Evolutionary conservation across 805 yeast genomes (phyloP).

Genomic region (Myxozyma melibiosi): DNA sequence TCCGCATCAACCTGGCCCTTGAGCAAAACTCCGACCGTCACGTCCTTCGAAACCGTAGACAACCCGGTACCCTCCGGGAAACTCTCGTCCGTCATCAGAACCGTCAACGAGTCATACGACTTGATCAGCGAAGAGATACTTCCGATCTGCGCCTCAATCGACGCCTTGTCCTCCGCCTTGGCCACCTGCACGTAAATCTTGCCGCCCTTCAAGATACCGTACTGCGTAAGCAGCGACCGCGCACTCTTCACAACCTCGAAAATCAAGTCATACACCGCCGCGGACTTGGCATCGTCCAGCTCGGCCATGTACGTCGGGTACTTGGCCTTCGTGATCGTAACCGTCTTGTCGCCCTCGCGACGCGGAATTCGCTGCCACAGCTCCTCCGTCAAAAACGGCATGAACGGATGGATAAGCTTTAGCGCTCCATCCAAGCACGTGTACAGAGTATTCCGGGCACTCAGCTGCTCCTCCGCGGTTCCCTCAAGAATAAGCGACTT

Average conservation of each 20-base stretch:
- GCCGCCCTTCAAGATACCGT: slow-evolving; percentile 84
- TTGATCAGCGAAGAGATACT: slow-evolving; percentile 91
- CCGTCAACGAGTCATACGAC: slow-evolving; percentile 33
- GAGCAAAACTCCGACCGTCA: slow-evolving; percentile 85
- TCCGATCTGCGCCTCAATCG: slow-evolving; percentile 70
- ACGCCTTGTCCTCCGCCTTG: slow-evolving; percentile 50
- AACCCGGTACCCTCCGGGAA: slow-evolving; percentile 92
- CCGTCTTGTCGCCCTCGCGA: slow-evolving; percentile 68
- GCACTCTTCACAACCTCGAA: slow-evolving; percentile 87
- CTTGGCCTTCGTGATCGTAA: slow-evolving; percentile 73
- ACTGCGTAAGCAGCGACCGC: slow-evolving; percentile 89
- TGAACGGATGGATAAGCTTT: slow-evolving; percentile 92
- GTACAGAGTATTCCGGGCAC: slow-evolving; percentile 93
- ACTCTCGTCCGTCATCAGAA: slow-evolving; percentile 45
- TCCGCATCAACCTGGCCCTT: slow-evolving; percentile 94
- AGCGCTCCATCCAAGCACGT: slow-evolving; percentile 90
- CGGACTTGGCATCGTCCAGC: slow-evolving; percentile 66
- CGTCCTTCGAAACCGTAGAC: slow-evolving; percentile 74
- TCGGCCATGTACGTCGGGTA: slow-evolving; percentile 70
- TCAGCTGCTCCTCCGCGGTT: slow-evolving; percentile 69
- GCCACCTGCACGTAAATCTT: slow-evolving; percentile 78
- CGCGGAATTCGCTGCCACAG: slow-evolving; percentile 98
- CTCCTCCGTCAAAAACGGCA: slow-evolving; percentile 97
- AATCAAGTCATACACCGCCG: slow-evolving; percentile 76
- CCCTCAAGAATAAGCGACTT: slow-evolving; percentile 92